Evolutionary conservation across 495 filamentous ascomycete genomes (phyloP).

Genomic region (Cairneyella variabilis): DNA sequence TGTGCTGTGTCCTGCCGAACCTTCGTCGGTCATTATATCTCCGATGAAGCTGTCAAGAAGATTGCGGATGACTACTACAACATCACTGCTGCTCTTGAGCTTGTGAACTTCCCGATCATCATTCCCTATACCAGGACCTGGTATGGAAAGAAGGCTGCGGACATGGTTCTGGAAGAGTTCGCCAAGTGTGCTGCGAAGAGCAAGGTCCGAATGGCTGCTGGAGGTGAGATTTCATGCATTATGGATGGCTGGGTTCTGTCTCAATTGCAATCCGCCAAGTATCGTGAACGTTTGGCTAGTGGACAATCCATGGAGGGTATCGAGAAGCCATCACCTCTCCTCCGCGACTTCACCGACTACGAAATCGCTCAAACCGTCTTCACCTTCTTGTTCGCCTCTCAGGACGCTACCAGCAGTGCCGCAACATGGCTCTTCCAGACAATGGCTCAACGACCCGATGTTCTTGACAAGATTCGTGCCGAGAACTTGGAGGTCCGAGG

Average conservation of each 20-base stretch:
- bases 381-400: slow-evolving; percentile 96
- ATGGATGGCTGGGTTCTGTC: slow-evolving; percentile 90
- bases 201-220: slow-evolving; percentile 87
- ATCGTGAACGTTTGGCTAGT: slow-evolving; percentile 64
- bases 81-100: slow-evolving; percentile 91
- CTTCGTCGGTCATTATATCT: slow-evolving; percentile 94
- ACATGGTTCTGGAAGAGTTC: slow-evolving; percentile 89
- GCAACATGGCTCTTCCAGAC: slow-evolving; percentile 94
- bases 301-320: slow-evolving; percentile 61
- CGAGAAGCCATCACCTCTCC: slow-evolving; percentile 75
- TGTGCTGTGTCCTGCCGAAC: slow-evolving; percentile 92
- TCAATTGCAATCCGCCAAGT: slow-evolving; percentile 77
- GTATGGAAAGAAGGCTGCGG: slow-evolving; percentile 94
- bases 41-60: slow-evolving; percentile 84
- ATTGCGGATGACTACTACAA: slow-evolving; percentile 96
- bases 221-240: slow-evolving; percentile 83
- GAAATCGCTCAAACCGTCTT: slow-evolving; percentile 95
- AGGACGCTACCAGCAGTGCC: slow-evolving; percentile 93
- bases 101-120: slow-evolving; percentile 99
- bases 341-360: slow-evolving; percentile 84
- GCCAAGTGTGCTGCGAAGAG: slow-evolving; percentile 88
- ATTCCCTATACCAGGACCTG: slow-evolving; percentile 93
- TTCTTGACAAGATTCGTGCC: slow-evolving; percentile 85
- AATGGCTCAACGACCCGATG: slow-evolving; percentile 88
- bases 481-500: slow-evolving; percentile 79